Conservation (phyloP, 169 alveolate genomes). For the Cryptosporidium bovis region DNA sequence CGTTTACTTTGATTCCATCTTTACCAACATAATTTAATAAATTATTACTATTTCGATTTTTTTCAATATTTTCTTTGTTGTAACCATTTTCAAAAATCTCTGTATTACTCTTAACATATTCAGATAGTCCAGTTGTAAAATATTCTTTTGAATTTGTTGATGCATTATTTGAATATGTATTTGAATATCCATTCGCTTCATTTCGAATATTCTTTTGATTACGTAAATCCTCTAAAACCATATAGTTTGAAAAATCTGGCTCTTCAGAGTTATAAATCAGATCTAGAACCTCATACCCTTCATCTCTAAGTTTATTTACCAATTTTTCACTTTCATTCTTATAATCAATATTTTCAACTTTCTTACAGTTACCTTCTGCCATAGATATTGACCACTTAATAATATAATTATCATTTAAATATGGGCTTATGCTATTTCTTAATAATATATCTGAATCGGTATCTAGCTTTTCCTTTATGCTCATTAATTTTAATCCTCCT, state of each 20-base stretch:
- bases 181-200: neutral
- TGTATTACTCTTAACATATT: constrained; percentile 32
- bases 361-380: neutral
- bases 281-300: neutral
- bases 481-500: neutral
- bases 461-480: constrained; percentile 5
- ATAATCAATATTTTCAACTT: neutral
- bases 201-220: no score
- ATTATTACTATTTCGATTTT: neutral
- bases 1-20: neutral
- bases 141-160: neutral
- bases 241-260: constrained; percentile 26
- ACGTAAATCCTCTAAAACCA: neutral
- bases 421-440: constrained; percentile 20
- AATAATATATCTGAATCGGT: constrained; percentile 25
- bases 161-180: neutral
- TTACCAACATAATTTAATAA: neutral
- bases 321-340: neutral
- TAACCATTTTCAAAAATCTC: constrained; percentile 3
- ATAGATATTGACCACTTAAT: constrained; percentile 26
- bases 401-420: constrained; percentile 29
- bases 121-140: constrained; percentile 47
- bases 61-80: constrained; percentile 27
- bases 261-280: constrained; percentile 13
- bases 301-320: neutral